Evolutionary conservation across 768 basidiomycete species (phyloP).

Genomic region (Tylopilus intermedius): DNA sequence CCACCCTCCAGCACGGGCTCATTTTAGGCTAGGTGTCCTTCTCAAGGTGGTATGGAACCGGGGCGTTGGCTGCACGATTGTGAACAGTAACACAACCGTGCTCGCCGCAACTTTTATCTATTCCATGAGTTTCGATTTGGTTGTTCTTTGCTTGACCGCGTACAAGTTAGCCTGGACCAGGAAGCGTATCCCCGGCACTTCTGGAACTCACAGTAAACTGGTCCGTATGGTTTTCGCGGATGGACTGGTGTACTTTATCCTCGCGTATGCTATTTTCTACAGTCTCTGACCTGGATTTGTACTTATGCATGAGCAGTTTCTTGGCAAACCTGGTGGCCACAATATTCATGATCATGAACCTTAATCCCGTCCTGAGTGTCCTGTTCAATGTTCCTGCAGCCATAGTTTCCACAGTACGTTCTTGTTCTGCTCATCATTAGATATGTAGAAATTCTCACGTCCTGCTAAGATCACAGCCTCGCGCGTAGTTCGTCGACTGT

Average conservation of each 20-base stretch:
- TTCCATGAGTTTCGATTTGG: conserved; percentile 68
- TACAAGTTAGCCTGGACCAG: conserved; percentile 46
- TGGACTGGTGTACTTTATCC: conserved; percentile 69
- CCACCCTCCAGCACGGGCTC: background rate
- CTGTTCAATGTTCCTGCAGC: conserved; percentile 65
- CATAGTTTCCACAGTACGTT: conserved; percentile 45
- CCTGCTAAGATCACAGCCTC: conserved; percentile 50
- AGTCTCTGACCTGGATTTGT: conserved; percentile 22
- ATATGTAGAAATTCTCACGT: background rate
- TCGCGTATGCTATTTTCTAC: conserved; percentile 48
- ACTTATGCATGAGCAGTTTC: conserved; percentile 29
- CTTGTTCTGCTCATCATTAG: background rate
- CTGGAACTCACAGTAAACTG: conserved; percentile 40
- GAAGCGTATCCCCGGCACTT: conserved; percentile 8
- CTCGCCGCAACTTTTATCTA: conserved; percentile 72
- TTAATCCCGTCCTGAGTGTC: conserved; percentile 64
- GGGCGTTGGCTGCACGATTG: conserved; percentile 48
- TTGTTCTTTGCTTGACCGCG: conserved; percentile 54
- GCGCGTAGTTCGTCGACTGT: conserved; percentile 55
- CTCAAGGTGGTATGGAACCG: conserved; percentile 54
- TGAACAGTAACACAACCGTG: conserved; percentile 54
- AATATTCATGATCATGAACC: conserved; percentile 59
- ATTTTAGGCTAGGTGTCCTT: conserved; percentile 43
- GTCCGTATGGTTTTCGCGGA: conserved; percentile 64
- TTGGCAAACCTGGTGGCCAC: conserved; percentile 40